phyloP scores from a whole-genome alignment of 2,329 filamentous ascomycete species.

The Elsinoe arachidis region DNA sequence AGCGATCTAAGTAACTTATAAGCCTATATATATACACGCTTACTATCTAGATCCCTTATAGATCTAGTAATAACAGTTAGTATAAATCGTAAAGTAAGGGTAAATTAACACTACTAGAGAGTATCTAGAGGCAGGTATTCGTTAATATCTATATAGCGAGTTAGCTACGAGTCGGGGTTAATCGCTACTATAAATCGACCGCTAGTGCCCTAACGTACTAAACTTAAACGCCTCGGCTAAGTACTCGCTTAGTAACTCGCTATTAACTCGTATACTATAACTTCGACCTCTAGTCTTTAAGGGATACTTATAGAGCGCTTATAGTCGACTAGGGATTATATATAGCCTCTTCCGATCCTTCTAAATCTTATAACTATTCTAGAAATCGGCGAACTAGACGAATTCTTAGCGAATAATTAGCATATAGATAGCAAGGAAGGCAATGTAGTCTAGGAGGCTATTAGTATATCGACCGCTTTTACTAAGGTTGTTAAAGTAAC shows the following conservation, averaged over 20 bases:
- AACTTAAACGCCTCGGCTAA: not conserved
- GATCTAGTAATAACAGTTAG: not conserved
- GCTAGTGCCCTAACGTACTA: not conserved
- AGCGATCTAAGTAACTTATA: not conserved
- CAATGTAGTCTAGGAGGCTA: too few relatives aligned
- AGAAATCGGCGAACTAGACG: not conserved
- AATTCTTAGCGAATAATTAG: not conserved
- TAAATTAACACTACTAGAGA: not conserved
- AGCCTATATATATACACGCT: too few relatives aligned
- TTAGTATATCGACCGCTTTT: too few relatives aligned
- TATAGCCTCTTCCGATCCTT: too few relatives aligned
- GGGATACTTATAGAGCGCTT: not conserved
- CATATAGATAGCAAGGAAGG: too few relatives aligned
- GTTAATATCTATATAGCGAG: not conserved
- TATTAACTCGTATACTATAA: not conserved
- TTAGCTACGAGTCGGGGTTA: not conserved
- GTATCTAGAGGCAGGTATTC: not conserved
- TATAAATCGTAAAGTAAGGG: not conserved
- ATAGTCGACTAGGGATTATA: too few relatives aligned
- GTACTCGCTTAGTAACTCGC: not conserved
- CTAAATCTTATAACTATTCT: not conserved
- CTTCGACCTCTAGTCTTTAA: not conserved
- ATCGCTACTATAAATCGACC: not conserved
- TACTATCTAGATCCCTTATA: not conserved
- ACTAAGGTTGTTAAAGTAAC: too few relatives aligned